phyloP scores from a whole-genome alignment of 169 alveolate genomes.

The Eimeria acervulina region DNA sequence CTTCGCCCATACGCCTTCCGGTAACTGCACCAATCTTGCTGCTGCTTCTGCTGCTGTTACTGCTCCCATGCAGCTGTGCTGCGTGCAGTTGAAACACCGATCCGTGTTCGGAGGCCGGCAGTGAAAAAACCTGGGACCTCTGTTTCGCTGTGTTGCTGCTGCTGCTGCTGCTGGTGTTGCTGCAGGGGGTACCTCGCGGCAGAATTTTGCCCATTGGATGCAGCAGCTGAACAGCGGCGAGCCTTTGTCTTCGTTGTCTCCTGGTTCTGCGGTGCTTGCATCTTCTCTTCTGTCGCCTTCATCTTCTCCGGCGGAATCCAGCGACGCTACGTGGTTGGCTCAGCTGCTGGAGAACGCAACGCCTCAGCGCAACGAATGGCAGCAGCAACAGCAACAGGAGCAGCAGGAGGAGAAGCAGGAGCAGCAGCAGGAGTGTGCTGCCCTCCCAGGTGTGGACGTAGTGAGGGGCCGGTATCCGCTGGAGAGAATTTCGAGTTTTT shows the following conservation, averaged over 20 bases:
- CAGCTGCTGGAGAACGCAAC: background rate
- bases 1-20: conserved; percentile 78
- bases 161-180: conserved; percentile 55
- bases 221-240: conserved; percentile 63
- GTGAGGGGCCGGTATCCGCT: conserved; percentile 71
- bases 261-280: background rate
- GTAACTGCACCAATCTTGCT: background rate
- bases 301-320: background rate
- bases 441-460: background rate
- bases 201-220: conserved; percentile 61
- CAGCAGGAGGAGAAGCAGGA: conserved; percentile 32
- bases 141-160: background rate
- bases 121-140: background rate
- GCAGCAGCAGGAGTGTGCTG: conserved; percentile 2
- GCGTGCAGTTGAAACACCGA: background rate
- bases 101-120: background rate
- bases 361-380: background rate
- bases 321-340: background rate
- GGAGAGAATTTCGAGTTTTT: conserved; percentile 51
- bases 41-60: conserved; percentile 10
- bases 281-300: background rate
- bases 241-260: conserved; percentile 25
- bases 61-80: conserved; percentile 19
- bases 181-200: conserved; percentile 70
- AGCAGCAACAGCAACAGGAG: conserved; percentile 43